Evolutionary conservation across 768 basidiomycete genomes (phyloP), one percentile per base, ranked within the genome.

Genomic region (Strobilomyces dryophilus): DNA sequence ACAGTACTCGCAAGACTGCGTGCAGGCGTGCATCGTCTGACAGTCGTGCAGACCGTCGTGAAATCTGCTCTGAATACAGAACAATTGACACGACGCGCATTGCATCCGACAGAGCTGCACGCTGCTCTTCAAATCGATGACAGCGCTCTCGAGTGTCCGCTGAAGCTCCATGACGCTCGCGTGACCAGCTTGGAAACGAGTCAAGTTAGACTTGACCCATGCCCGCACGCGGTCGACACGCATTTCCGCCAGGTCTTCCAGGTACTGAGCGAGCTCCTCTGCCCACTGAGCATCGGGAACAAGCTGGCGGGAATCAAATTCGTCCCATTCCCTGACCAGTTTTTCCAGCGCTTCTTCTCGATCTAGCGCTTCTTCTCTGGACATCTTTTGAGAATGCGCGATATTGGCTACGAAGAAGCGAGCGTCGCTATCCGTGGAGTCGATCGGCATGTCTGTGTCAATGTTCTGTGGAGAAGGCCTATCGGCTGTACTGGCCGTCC

Each of bases 31-130:
- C 12, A 56, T 54, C 0, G 84, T 82, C 31, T 66, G 60, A 49
- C 83, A 85, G 49, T 80, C 64, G 56, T 85, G 83, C 0, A 56
- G 46, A 1, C 63, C 65, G 1, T 75, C 74, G 43, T 85, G 84
- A 27, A 72, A 69, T 10, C 76, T 74, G 48, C 65, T 69, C 12
- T 67, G 73, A 26, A 83, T 56, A 55, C 84, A 85, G 20, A 67
- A 56, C 4, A 85, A 65, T 34, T 78, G 73, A 53, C 83, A 85
- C 18, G 58, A 50, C 8, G 60, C 57, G 53, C 83, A 85, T 54
- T 76, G 73, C 51, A 69, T 61, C 31, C 69, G 72, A 64, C 83
- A 85, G n/a, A 84, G 68, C 52, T 80, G 74, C 1, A 79, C 65
- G 51, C 69, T 76, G 21, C 73, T 66, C 55, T 72, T 77, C 57